Evolutionary conservation across 768 basidiomycete species (phyloP), one percentile per base, ranked within the genome.

Genomic region (Sporobolomyces phaffii): DNA sequence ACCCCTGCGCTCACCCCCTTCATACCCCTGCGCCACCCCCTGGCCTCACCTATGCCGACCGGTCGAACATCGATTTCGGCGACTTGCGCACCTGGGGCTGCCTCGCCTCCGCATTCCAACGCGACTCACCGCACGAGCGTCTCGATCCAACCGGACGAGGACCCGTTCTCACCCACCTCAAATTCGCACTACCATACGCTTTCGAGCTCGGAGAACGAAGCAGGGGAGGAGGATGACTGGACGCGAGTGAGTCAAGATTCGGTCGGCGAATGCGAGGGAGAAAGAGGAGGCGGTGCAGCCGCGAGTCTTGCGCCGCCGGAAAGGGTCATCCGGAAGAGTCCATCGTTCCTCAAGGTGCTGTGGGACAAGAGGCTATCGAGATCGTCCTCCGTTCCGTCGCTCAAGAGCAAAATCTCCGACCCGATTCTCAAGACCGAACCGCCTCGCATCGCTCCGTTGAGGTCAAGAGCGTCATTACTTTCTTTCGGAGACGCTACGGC

Each of bases 81-180:
- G n/a, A n/a, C n/a, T n/a, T n/a, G n/a, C n/a, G n/a, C n/a, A n/a
- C n/a, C n/a, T n/a, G n/a, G n/a, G n/a, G 38, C 59, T 34, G 22
- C 57, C n/a, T 34, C 57, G 22, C 15, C 41, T 6, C 52, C 34
- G 14, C n/a, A 36, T 26, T 29, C 29, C 6, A 38, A 36, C 15
- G 38, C 53, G 28, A 43, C 57, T 3, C 57, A 59, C 26, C 44
- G 65, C 8, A 67, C 59, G 8, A 50, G 45, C 33, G 49, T 68
- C 18, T 62, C 54, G 5, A 47, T 68, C 48, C 38, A 45, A 22
- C 60, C 60, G 1, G 44, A n/a, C 15, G 65, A 62, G 24, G 66
- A 68, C 24, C 66, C 66, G 0, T 68, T 68, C n/a, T 54, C 66
- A 2, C 54, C 53, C 0, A 20, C 24, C 1, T 28, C 36, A 36